phyloP scores from a whole-genome alignment of 257 asterid species.

The Penstemon davidsonii region DNA sequence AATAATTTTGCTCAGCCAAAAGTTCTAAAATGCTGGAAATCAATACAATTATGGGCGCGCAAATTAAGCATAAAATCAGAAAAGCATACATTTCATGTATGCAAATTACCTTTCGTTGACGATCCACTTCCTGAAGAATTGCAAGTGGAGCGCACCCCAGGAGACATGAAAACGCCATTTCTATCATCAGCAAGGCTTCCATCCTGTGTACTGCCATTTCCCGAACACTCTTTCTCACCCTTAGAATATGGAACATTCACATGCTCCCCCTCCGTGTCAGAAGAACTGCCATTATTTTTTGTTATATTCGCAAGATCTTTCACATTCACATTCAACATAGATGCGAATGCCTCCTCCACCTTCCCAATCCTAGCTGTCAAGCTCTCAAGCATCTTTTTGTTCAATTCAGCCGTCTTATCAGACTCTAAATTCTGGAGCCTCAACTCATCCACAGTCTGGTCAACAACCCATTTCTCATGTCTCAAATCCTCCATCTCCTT shows the following conservation, averaged over 20 bases:
- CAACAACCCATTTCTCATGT: constrained; percentile 21
- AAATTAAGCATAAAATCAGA: neutral
- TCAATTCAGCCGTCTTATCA: constrained; percentile 12
- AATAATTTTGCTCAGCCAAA: neutral
- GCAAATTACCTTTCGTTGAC: constrained; percentile 19
- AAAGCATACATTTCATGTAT: neutral
- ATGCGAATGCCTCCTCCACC: constrained; percentile 23
- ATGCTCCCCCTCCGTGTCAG: neutral
- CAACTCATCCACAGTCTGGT: constrained; percentile 20
- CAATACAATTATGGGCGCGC: neutral
- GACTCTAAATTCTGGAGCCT: constrained; percentile 14
- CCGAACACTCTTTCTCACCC: neutral
- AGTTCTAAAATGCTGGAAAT: neutral
- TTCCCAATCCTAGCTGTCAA: constrained; percentile 24
- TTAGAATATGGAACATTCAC: neutral
- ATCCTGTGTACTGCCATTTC: neutral
- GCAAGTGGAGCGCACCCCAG: constrained; percentile 14
- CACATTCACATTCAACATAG: constrained; percentile 23
- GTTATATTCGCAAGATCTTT: constrained; percentile 26
- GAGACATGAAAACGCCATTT: neutral
- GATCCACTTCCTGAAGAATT: constrained; percentile 5
- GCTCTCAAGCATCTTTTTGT: constrained; percentile 13
- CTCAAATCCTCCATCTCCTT: constrained; percentile 24
- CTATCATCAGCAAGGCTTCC: neutral
- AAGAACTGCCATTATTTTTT: neutral